Conservation (phyloP, 1,139 yeast species). For the Kluyveromyces marxianus region DNA sequence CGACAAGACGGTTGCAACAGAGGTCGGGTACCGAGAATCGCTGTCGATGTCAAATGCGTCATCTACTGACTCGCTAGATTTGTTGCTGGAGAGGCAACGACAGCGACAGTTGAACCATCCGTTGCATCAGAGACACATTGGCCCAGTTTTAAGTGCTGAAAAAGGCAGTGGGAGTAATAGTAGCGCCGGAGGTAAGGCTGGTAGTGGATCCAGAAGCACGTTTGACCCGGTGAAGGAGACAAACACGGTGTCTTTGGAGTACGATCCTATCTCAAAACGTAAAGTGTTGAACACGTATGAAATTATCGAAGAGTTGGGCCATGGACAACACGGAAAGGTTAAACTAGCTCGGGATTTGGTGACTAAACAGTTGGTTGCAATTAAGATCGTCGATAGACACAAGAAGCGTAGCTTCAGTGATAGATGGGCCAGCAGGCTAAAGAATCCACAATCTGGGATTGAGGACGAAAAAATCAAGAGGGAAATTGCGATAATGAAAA, state of each 20-base stretch:
- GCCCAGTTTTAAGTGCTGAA: slow-evolving; percentile 12
- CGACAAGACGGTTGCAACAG: too few species aligned
- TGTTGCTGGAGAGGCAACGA: slow-evolving; percentile 34
- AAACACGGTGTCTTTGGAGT: slow-evolving; percentile 68
- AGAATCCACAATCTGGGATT: slow-evolving; percentile 6
- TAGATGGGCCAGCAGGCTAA: slow-evolving; percentile 4
- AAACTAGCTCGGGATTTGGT: slow-evolving; percentile 76
- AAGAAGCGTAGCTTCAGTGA: slow-evolving; percentile 22
- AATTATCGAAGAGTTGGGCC: slow-evolving; percentile 77
- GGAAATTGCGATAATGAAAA: slow-evolving; percentile 95
- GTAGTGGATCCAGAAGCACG: background rate
- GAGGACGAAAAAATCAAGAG: slow-evolving; percentile 58
- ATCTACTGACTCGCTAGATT: slow-evolving; percentile 34
- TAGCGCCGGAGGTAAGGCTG: background rate
- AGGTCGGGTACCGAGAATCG: slow-evolving; percentile 7
- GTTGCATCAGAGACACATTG: slow-evolving; percentile 31
- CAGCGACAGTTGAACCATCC: slow-evolving; percentile 36
- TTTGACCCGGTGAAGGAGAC: slow-evolving; percentile 67
- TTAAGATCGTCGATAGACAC: slow-evolving; percentile 81
- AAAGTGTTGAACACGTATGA: slow-evolving; percentile 88
- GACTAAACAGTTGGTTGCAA: slow-evolving; percentile 73
- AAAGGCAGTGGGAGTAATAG: background rate
- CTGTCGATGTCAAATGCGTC: slow-evolving; percentile 20
- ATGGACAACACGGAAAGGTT: slow-evolving; percentile 97
- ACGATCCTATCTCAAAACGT: slow-evolving; percentile 80